These are phyloP conservation scores for Zasmidium cellare DNA, from an alignment of 2,329 filamentous ascomycete species.

Conservation along the genomic window DNA sequence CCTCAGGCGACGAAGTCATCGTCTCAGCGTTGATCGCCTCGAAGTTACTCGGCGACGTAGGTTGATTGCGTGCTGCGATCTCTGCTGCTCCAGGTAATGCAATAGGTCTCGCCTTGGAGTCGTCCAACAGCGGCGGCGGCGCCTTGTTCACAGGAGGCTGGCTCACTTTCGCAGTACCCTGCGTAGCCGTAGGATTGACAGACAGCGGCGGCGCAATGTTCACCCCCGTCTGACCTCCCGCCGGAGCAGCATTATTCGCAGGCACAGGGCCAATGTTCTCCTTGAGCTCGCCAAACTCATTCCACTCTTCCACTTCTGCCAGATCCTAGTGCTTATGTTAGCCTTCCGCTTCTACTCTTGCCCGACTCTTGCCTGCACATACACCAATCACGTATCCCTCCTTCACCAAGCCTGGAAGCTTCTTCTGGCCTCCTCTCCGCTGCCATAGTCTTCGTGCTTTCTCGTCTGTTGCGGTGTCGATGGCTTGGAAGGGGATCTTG, in stretches of 20 bases:
- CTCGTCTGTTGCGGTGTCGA: constrained; percentile 89
- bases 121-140: constrained; percentile 20
- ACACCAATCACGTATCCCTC: constrained; percentile 83
- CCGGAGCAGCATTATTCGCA: constrained; percentile 25
- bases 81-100: constrained; percentile 36
- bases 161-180: constrained; percentile 17
- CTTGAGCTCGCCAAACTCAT: constrained; percentile 94
- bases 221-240: constrained; percentile 28
- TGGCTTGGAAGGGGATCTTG: constrained; percentile 86
- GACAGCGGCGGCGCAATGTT: constrained; percentile 27
- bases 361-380: constrained; percentile 47
- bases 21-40: constrained; percentile 26
- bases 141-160: constrained; percentile 24
- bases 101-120: constrained; percentile 21
- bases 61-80: constrained; percentile 26
- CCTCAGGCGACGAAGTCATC: constrained; percentile 25
- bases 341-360: too few relatives aligned
- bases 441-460: constrained; percentile 87
- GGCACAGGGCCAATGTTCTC: constrained; percentile 68
- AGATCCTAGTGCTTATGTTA: constrained; percentile 64
- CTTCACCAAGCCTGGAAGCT: constrained; percentile 86
- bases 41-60: constrained; percentile 7
- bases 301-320: constrained; percentile 96
- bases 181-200: constrained; percentile 17
- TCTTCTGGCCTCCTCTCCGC: constrained; percentile 78